Conservation (phyloP, 805 yeast genomes). For the Zygoascus ofunaensis region DNA sequence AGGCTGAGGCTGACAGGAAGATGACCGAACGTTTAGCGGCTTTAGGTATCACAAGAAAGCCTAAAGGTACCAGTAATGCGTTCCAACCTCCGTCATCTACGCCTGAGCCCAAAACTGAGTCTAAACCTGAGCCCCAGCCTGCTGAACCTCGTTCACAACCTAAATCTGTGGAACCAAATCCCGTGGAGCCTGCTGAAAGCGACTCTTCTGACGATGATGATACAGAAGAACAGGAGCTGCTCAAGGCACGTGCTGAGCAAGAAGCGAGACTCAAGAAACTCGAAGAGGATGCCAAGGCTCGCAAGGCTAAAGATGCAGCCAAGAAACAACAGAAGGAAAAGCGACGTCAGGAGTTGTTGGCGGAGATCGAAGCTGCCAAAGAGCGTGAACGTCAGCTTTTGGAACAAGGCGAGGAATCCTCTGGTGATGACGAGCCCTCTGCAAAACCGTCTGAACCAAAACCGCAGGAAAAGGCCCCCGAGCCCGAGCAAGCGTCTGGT, state of each 20-base stretch:
- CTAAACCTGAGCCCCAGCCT: constrained; percentile 2
- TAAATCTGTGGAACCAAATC: constrained; percentile 7
- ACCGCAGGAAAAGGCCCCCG: constrained; percentile 10
- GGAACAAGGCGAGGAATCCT: constrained; percentile 8
- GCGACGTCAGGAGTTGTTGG: constrained; percentile 22
- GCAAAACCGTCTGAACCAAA: constrained; percentile 1
- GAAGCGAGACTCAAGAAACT: constrained; percentile 19
- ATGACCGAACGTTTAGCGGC: constrained; percentile 82
- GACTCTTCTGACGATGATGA: constrained; percentile 21
- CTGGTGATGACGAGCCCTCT: background rate
- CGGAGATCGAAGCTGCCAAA: constrained; percentile 20
- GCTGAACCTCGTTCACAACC: constrained; percentile 16
- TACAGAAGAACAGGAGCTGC: constrained; percentile 30
- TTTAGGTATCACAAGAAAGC: constrained; percentile 48
- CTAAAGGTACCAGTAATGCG: constrained; percentile 16
- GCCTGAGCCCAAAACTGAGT: constrained; percentile 5
- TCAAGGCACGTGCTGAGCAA: constrained; percentile 17
- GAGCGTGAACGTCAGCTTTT: constrained; percentile 21
- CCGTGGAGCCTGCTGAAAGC: constrained; percentile 8
- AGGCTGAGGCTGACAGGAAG: constrained; percentile 70
- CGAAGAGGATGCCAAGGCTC: constrained; percentile 13
- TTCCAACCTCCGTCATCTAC: constrained; percentile 15
- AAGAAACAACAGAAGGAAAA: constrained; percentile 19
- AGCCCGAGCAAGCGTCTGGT: constrained; percentile 7
- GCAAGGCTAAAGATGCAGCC: constrained; percentile 5